Conservation (phyloP, 805 yeast genomes). For the Nakazawaea ishiwadae region DNA sequence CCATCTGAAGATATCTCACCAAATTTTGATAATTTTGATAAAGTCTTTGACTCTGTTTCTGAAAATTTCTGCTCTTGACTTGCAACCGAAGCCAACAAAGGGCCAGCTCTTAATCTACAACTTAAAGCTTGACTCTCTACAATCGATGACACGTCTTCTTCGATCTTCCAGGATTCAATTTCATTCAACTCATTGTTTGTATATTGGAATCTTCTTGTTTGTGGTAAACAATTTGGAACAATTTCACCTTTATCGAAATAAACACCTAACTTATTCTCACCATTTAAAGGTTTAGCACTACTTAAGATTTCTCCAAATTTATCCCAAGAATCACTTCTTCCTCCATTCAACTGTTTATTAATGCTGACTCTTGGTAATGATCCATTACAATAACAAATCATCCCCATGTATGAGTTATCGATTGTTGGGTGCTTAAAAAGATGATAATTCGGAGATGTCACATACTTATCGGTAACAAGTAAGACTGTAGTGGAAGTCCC, state of each 20-base stretch:
- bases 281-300: constrained; percentile 22
- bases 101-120: constrained; percentile 75
- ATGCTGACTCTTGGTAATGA: constrained; percentile 79
- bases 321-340: constrained; percentile 46
- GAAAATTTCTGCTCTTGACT: neutral
- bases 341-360: constrained; percentile 53
- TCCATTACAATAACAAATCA: constrained; percentile 93
- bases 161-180: constrained; percentile 38
- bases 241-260: constrained; percentile 91
- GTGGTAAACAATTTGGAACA: constrained; percentile 74
- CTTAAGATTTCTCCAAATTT: constrained; percentile 54
- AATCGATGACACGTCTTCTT: constrained; percentile 68
- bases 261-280: constrained; percentile 56
- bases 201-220: constrained; percentile 48
- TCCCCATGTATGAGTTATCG: constrained; percentile 77
- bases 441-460: constrained; percentile 80
- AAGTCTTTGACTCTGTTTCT: constrained; percentile 16
- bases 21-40: constrained; percentile 25
- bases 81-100: constrained; percentile 49
- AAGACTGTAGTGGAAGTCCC: constrained; percentile 93
- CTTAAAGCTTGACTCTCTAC: constrained; percentile 85
- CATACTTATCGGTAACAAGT: constrained; percentile 70
- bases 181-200: constrained; percentile 28
- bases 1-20: constrained; percentile 48
- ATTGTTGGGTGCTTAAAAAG: constrained; percentile 84